phyloP scores from a whole-genome alignment of 2,329 filamentous ascomycete species.

The Pseudopithomyces maydicus region DNA sequence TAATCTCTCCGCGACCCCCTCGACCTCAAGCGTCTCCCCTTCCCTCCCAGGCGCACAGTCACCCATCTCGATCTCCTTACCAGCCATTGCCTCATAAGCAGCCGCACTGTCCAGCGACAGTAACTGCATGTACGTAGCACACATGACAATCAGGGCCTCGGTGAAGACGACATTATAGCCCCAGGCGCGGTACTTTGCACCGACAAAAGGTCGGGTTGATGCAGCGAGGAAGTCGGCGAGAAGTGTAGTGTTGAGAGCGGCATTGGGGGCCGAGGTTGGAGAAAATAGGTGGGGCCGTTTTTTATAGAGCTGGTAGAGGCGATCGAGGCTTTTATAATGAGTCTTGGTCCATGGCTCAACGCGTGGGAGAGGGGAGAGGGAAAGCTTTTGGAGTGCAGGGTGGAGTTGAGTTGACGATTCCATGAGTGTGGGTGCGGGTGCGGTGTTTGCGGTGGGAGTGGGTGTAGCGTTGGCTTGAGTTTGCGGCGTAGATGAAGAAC shows the following conservation, averaged over 20 bases:
- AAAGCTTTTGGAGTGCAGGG: conserved; percentile 32
- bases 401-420: conserved; percentile 12
- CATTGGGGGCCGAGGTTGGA: conserved; percentile 23
- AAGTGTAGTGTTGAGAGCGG: conserved; percentile 34
- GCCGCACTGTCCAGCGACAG: conserved; percentile 29
- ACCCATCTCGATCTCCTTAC: conserved; percentile 34
- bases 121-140: conserved; percentile 40
- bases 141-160: conserved; percentile 38
- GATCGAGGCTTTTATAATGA: conserved; percentile 46
- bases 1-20: conserved; percentile 36
- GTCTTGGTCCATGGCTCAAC: conserved; percentile 47
- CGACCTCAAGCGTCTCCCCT: conserved; percentile 27
- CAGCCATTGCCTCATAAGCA: conserved; percentile 31
- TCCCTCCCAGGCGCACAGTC: conserved; percentile 29
- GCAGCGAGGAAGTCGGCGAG: conserved; percentile 29
- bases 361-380: conserved; percentile 35
- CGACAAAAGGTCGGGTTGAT: conserved; percentile 30
- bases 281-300: conserved; percentile 39
- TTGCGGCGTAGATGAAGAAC: neutral
- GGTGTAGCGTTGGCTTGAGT: neutral
- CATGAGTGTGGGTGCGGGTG: conserved; percentile 17
- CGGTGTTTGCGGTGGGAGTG: conserved; percentile 6
- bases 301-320: conserved; percentile 39
- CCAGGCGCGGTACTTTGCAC: conserved; percentile 37
- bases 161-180: conserved; percentile 42